Conservation (phyloP, 768 basidiomycete species). For the Mycena kentingensis region DNA sequence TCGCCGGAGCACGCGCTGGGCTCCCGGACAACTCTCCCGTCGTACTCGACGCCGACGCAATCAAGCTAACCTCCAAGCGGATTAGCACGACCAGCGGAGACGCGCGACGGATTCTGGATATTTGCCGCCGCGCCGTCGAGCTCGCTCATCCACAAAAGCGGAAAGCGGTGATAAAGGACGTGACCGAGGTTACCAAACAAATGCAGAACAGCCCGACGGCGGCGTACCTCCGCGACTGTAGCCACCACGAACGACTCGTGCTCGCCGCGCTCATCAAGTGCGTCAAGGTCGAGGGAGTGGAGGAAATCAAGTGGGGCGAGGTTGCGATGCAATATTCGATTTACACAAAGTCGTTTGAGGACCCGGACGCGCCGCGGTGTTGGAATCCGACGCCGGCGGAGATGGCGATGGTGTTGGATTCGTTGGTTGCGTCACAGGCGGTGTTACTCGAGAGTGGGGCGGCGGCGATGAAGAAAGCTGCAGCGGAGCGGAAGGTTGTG, state of each 20-base stretch:
- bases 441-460: constrained; percentile 70
- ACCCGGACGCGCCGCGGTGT: constrained; percentile 39
- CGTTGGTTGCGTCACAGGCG: constrained; percentile 75
- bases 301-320: constrained; percentile 85
- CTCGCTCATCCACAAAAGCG: constrained; percentile 55
- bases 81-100: constrained; percentile 84
- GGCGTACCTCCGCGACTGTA: constrained; percentile 77
- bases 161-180: constrained; percentile 68
- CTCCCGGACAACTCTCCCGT: constrained; percentile 46
- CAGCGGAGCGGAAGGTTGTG: constrained; percentile 69
- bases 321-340: constrained; percentile 75
- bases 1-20: constrained; percentile 59
- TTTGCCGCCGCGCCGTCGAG: constrained; percentile 86
- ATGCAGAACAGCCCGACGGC: constrained; percentile 94
- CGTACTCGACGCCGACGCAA: constrained; percentile 67
- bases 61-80: constrained; percentile 80
- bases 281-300: constrained; percentile 79
- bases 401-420: constrained; percentile 69
- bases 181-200: constrained; percentile 74
- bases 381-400: constrained; percentile 64
- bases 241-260: constrained; percentile 88
- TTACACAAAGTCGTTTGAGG: constrained; percentile 68
- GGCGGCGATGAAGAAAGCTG: constrained; percentile 53
- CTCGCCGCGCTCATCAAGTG: constrained; percentile 82
- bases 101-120: constrained; percentile 89